Conservation (phyloP, 495 filamentous ascomycete species). For the Clohesyomyces aquaticus region DNA sequence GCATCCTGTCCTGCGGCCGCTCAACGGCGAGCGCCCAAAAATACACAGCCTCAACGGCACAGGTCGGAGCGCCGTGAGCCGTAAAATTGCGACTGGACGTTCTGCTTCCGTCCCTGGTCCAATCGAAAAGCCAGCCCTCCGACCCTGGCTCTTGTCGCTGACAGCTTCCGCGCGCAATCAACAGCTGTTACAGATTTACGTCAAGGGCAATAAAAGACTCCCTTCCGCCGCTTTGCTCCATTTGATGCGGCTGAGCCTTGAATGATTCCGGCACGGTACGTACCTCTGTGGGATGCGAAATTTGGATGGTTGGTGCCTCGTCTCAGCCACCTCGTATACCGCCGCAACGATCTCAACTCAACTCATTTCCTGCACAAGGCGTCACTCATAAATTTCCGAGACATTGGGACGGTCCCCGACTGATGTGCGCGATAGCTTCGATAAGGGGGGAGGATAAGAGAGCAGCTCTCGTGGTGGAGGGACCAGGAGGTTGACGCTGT, state of each 20-base stretch:
- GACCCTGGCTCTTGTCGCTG: too few relatives aligned
- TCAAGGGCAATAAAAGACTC: neutral
- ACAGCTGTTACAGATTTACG: too few relatives aligned
- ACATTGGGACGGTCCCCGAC: neutral
- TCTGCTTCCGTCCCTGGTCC: neutral
- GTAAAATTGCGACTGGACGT: conserved; percentile 18
- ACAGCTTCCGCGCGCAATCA: neutral
- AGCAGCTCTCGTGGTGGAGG: conserved; percentile 1
- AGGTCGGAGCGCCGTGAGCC: neutral
- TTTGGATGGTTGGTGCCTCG: conserved; percentile 2
- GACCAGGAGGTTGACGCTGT: neutral
- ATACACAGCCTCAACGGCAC: neutral
- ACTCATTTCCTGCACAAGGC: neutral
- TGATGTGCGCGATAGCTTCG: neutral
- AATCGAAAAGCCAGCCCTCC: neutral
- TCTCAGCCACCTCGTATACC: conserved; percentile 13
- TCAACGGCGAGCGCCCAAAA: neutral
- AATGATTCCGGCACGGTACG: neutral
- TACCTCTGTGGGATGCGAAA: neutral
- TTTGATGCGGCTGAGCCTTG: neutral
- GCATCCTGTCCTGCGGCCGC: too few relatives aligned
- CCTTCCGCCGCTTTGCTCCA: conserved; percentile 1
- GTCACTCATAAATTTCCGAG: neutral
- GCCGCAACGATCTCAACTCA: neutral
- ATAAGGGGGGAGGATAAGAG: conserved; percentile 4